These are phyloP conservation scores for Cyphellophora europaea DNA, from an alignment of 2,329 filamentous ascomycete species.

Conservation along the genomic window DNA sequence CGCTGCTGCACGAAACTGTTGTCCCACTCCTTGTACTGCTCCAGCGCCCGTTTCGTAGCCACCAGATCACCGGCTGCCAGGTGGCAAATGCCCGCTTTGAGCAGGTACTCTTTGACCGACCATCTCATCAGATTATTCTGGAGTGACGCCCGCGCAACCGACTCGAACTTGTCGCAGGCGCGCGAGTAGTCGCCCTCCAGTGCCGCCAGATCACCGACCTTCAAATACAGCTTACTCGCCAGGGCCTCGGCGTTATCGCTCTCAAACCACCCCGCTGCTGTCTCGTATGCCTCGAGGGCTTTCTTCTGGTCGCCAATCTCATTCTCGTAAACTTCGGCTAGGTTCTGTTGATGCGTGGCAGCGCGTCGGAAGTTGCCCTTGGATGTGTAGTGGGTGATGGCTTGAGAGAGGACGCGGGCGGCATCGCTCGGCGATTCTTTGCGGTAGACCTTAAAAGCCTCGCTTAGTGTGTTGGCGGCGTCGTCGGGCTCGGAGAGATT, in stretches of 20 bases:
- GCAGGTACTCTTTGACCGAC: conserved; percentile 89
- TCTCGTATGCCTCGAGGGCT: conserved; percentile 75
- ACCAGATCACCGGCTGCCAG: conserved; percentile 69
- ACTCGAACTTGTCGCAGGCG: conserved; percentile 73
- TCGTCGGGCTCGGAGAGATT: conserved; percentile 88
- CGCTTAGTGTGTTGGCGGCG: conserved; percentile 75
- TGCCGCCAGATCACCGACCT: conserved; percentile 80
- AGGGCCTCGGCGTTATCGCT: conserved; percentile 77
- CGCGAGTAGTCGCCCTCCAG: conserved; percentile 76
- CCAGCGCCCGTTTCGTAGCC: conserved; percentile 66
- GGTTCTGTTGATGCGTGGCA: conserved; percentile 79
- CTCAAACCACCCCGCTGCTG: conserved; percentile 82
- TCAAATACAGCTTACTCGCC: conserved; percentile 88
- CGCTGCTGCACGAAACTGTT: conserved; percentile 65
- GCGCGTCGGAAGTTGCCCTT: conserved; percentile 88
- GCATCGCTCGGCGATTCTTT: conserved; percentile 78
- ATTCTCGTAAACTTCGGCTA: conserved; percentile 77
- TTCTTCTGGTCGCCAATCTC: conserved; percentile 69
- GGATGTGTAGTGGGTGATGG: conserved; percentile 76
- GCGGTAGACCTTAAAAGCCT: conserved; percentile 92
- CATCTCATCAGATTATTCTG: conserved; percentile 89
- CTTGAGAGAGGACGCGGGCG: conserved; percentile 65
- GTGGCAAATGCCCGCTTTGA: conserved; percentile 90
- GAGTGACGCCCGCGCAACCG: conserved; percentile 67
- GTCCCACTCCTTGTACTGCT: conserved; percentile 73